Percentiles rank a stretch among this genome's conserved stretches.
phyloP scores from a whole-genome alignment of 768 basidiomycete genomes.

The Rhodocollybia butyracea region DNA sequence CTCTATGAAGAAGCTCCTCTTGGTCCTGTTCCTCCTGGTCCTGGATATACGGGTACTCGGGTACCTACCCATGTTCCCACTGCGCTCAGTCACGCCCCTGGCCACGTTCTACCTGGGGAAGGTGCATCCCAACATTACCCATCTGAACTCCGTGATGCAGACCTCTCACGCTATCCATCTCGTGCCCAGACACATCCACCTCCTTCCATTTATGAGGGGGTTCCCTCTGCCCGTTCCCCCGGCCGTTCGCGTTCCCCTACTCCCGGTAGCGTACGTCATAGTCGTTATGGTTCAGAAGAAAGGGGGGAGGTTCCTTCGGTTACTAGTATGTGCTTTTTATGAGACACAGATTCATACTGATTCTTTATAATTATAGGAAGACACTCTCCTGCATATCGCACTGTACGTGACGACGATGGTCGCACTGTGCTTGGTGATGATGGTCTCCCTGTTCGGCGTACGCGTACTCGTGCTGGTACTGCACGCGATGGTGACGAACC shows the following conservation, averaged over 20 bases:
- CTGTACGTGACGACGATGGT: conserved; percentile 2
- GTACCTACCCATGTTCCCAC: conserved; percentile 29
- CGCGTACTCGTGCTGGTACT: neutral
- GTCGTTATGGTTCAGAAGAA: neutral
- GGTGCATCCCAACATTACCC: neutral
- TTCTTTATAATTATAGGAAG: neutral
- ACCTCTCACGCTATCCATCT: neutral
- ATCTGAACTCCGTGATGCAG: neutral
- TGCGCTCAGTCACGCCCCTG: neutral
- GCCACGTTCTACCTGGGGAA: neutral
- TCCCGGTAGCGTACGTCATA: neutral
- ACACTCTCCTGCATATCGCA: conserved; percentile 2
- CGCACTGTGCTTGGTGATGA: neutral
- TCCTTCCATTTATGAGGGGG: neutral
- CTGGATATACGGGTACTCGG: conserved; percentile 6
- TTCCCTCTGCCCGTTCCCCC: neutral
- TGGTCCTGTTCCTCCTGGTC: conserved; percentile 4
- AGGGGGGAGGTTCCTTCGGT: neutral
- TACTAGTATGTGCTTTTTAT: neutral
- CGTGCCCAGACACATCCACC: neutral
- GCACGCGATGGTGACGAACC: neutral
- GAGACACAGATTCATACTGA: neutral
- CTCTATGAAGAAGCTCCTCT: conserved; percentile 10
- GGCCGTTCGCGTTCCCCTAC: neutral
- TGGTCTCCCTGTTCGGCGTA: neutral